A percentile compares a stretch with the other conserved stretches of the same genome.
phyloP scores from a whole-genome alignment of 2,329 filamentous ascomycete genomes.

The Venturia nashicola region DNA sequence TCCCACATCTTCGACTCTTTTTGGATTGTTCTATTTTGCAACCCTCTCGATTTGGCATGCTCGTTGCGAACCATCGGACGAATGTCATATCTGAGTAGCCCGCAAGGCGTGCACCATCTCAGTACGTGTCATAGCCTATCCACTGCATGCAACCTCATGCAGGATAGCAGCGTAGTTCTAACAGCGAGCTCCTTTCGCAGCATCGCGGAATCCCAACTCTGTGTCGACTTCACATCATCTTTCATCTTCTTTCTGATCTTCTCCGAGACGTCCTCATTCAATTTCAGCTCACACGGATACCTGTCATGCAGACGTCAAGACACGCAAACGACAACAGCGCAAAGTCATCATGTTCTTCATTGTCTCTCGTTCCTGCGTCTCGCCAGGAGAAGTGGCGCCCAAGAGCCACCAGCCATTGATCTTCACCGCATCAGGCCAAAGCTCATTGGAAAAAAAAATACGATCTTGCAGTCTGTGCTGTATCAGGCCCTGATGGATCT shows the following conservation, averaged over 20 bases:
- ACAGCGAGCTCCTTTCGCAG: neutral
- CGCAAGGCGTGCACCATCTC: neutral
- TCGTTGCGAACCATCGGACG: neutral
- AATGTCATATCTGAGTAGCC: neutral
- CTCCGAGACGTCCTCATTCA: neutral
- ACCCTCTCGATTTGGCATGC: neutral
- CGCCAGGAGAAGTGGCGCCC: neutral
- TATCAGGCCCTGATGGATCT: neutral
- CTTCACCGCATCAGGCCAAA: neutral
- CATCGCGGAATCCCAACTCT: neutral
- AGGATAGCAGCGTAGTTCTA: no score
- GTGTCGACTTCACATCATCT: neutral
- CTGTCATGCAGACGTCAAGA: neutral
- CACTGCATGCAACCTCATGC: neutral
- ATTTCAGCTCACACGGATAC: neutral
- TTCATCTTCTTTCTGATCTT: neutral
- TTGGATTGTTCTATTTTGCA: neutral
- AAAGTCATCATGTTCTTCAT: neutral
- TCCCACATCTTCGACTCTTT: neutral
- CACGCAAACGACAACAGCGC: neutral
- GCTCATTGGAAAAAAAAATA: neutral
- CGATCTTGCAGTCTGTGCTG: no score
- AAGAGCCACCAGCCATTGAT: neutral
- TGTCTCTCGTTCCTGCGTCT: neutral
- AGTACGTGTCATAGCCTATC: no score